phyloP scores from a whole-genome alignment of 176 grass and related monocot species.

The Elymus sibiricus region DNA sequence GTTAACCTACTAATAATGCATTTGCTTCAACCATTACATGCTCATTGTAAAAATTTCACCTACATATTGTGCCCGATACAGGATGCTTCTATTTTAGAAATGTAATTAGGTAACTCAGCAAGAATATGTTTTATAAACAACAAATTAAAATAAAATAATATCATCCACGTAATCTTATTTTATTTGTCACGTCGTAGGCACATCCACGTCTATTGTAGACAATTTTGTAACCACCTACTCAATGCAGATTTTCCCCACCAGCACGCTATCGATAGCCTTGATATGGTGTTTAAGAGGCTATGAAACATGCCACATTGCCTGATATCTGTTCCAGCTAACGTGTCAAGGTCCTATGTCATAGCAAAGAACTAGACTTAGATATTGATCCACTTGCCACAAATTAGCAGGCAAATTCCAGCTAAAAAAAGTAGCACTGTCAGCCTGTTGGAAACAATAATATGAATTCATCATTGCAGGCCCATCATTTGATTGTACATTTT shows the following conservation, averaged over 20 bases:
- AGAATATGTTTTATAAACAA: background rate
- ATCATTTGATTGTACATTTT: slow-evolving; percentile 12
- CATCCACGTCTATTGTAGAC: slow-evolving; percentile 10
- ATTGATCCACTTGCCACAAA: background rate
- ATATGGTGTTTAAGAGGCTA: slow-evolving; percentile 9
- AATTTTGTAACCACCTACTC: slow-evolving; percentile 33
- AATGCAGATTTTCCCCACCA: slow-evolving; percentile 23
- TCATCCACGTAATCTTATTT: background rate
- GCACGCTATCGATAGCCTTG: background rate
- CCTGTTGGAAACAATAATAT: background rate
- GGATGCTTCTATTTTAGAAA: background rate
- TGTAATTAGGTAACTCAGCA: background rate
- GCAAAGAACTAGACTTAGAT: background rate
- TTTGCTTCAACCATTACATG: background rate
- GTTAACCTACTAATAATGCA: background rate
- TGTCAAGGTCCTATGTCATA: background rate
- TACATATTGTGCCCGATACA: background rate
- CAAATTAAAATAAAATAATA: background rate
- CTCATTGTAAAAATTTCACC: background rate
- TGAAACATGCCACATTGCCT: background rate
- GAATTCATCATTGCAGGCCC: slow-evolving; percentile 4
- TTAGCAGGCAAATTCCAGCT: background rate
- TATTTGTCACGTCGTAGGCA: background rate
- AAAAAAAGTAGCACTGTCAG: slow-evolving; percentile 17
- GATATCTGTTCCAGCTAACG: slow-evolving; percentile 1